Percentiles rank a stretch among this genome's conserved stretches.
These are phyloP conservation scores for Flaveria ramosissima DNA, from an alignment of 129 eudicot genomes.

Conservation along the genomic window DNA sequence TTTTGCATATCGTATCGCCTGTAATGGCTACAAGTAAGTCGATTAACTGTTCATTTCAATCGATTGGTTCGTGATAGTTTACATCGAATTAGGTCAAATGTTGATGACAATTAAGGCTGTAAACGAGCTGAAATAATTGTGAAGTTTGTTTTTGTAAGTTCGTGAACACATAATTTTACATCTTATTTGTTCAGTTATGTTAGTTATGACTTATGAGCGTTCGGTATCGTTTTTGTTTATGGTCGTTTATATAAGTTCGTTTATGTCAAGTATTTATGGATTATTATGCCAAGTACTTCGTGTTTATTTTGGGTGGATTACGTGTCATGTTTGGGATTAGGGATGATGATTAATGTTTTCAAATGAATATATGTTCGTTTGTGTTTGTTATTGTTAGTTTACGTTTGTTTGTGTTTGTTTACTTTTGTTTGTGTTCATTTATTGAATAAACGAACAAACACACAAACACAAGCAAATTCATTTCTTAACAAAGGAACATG, in stretches of 20 bases:
- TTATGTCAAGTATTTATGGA: neutral
- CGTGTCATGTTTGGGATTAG: too few species aligned
- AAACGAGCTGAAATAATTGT: too few species aligned
- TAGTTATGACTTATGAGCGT: too few species aligned
- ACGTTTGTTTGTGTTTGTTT: neutral
- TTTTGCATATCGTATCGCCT: slow-evolving; percentile 88
- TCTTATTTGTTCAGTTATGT: too few species aligned
- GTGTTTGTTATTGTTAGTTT: neutral
- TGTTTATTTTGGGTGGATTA: too few species aligned
- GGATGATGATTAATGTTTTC: too few species aligned
- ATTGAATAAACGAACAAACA: neutral
- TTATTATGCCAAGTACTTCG: neutral
- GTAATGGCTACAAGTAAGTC: slow-evolving; percentile 95
- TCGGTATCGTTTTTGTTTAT: too few species aligned
- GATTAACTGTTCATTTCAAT: slow-evolving; percentile 5
- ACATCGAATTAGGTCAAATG: neutral
- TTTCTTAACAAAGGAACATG: neutral
- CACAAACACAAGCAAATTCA: neutral
- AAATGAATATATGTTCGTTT: neutral
- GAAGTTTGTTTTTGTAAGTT: neutral
- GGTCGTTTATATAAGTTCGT: neutral
- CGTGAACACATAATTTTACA: too few species aligned
- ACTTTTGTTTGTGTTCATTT: neutral
- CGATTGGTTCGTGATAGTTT: neutral
- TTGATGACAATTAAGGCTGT: neutral